Evolutionary conservation across 495 filamentous ascomycete species (phyloP).

Genomic region (Penicillium flavigenum): DNA sequence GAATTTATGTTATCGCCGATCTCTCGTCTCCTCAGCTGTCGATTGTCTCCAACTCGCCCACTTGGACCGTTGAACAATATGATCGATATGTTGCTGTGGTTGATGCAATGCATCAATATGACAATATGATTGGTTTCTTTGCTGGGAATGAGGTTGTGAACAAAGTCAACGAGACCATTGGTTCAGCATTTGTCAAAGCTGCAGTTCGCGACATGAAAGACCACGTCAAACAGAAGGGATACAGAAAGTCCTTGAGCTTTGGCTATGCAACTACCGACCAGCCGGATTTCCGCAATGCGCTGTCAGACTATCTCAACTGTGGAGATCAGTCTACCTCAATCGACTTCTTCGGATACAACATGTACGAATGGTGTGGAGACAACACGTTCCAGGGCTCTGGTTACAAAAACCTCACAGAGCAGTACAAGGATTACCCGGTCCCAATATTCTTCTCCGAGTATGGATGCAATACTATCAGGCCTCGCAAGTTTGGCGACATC

Average conservation of each 20-base stretch:
- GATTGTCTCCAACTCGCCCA: conserved; percentile 74
- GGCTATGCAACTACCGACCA: conserved; percentile 95
- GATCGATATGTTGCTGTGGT: conserved; percentile 76
- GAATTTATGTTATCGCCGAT: conserved; percentile 92
- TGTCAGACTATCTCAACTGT: conserved; percentile 92
- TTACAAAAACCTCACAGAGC: conserved; percentile 70
- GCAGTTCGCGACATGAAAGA: conserved; percentile 89
- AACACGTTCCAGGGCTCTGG: conserved; percentile 68
- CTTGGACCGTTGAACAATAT: conserved; percentile 74
- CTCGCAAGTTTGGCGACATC: conserved; percentile 82
- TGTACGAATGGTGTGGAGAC: conserved; percentile 94
- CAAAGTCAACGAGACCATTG: conserved; percentile 66
- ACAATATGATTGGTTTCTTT: conserved; percentile 90
- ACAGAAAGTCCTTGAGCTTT: conserved; percentile 70
- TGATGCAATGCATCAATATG: conserved; percentile 72
- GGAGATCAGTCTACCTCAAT: conserved; percentile 62
- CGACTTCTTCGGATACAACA: conserved; percentile 97
- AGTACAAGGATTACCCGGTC: conserved; percentile 81
- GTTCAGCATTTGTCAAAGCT: conserved; percentile 88
- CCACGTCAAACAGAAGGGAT: conserved; percentile 76
- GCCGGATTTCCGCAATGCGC: conserved; percentile 65
- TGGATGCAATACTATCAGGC: conserved; percentile 78
- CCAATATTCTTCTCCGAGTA: conserved; percentile 97
- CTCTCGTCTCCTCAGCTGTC: conserved; percentile 77
- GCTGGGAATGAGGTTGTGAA: conserved; percentile 95